These are phyloP conservation scores for Tetracladium marchalianum DNA, from an alignment of 495 filamentous ascomycete genomes.

Conservation along the genomic window DNA sequence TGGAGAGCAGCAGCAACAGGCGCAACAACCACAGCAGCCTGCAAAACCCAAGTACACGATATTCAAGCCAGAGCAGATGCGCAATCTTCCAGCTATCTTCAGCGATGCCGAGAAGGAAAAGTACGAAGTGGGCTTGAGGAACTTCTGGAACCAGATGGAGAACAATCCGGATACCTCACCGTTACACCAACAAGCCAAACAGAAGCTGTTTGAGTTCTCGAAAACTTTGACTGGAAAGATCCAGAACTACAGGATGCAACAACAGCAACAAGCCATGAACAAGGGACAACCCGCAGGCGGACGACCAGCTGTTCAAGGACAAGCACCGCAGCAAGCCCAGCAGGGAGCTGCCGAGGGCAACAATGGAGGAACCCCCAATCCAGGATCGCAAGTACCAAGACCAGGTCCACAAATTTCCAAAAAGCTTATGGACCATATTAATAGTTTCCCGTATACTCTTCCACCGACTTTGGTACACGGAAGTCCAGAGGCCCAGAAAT, in stretches of 20 bases:
- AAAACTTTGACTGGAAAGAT: slow-evolving; percentile 52
- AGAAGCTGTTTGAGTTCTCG: slow-evolving; percentile 55
- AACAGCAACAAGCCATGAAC: slow-evolving; percentile 9
- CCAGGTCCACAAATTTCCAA: slow-evolving; percentile 8
- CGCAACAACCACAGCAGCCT: slow-evolving; percentile 6
- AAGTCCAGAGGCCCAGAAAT: slow-evolving; percentile 13
- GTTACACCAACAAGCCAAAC: slow-evolving; percentile 52
- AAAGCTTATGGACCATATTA: slow-evolving; percentile 22
- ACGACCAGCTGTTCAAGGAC: slow-evolving; percentile 8
- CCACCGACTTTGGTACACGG: slow-evolving; percentile 8
- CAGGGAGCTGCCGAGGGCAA: slow-evolving; percentile 3
- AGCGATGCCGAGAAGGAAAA: slow-evolving; percentile 52
- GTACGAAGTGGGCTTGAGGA: slow-evolving; percentile 53
- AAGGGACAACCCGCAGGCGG: not conserved
- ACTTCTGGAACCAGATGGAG: slow-evolving; percentile 52
- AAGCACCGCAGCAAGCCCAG: slow-evolving; percentile 8
- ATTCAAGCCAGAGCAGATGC: slow-evolving; percentile 38
- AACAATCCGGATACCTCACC: slow-evolving; percentile 40
- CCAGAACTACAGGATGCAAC: slow-evolving; percentile 25
- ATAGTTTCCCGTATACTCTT: slow-evolving; percentile 14
- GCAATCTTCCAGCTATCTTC: slow-evolving; percentile 27
- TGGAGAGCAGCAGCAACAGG: not conserved
- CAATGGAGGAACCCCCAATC: not conserved
- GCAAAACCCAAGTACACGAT: slow-evolving; percentile 12
- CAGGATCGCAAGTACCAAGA: slow-evolving; percentile 6